Evolutionary conservation across 768 basidiomycete genomes (phyloP), one percentile per base, ranked within the genome.

Genomic region (Fibroporia radiculosa): DNA sequence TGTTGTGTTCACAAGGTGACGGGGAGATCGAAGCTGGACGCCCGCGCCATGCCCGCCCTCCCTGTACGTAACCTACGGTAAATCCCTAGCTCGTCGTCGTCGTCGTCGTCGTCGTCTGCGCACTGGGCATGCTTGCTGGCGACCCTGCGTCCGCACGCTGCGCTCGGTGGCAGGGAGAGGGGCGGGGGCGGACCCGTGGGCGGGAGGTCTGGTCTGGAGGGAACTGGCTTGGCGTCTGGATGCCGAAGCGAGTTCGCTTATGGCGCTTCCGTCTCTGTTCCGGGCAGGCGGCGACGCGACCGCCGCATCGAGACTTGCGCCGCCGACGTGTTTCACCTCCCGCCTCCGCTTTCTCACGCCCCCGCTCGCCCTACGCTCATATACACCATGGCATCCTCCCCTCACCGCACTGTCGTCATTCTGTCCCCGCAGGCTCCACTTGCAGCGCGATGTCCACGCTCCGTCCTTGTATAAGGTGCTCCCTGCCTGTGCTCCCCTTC

Each of bases 1-100:
- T 44, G 43, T 18, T 27, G 11, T 27, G 52, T 54, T 50, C 52
- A 48, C 53, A 51, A 51, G 53, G 49, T 51, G 49, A 51, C 53
- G 49, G 45, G 5, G 19, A 48, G 47, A 50, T 50, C 48, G 53
- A 51, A 42, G 41, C 22, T 12, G 25, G 24, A n/a, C n/a, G n/a
- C n/a, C n/a, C n/a, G n/a, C n/a, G n/a, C n/a, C n/a, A n/a, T n/a
- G n/a, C n/a, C n/a, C n/a, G n/a, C n/a, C n/a, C n/a, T n/a, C n/a
- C n/a, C n/a, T n/a, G n/a, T n/a, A n/a, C n/a, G n/a, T n/a, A n/a
- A n/a, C n/a, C n/a, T n/a, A n/a, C n/a, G n/a, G n/a, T n/a, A n/a
- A n/a, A n/a, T n/a, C n/a, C n/a, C n/a, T n/a, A n/a, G n/a, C n/a
- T n/a, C n/a, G n/a, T n/a, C n/a, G n/a, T n/a, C n/a, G n/a, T n/a